A percentile compares a stretch with the other conserved stretches of the same genome.
Evolutionary conservation across 768 basidiomycete species (phyloP).

Genomic region (Coprinellus aureogranulatus): DNA sequence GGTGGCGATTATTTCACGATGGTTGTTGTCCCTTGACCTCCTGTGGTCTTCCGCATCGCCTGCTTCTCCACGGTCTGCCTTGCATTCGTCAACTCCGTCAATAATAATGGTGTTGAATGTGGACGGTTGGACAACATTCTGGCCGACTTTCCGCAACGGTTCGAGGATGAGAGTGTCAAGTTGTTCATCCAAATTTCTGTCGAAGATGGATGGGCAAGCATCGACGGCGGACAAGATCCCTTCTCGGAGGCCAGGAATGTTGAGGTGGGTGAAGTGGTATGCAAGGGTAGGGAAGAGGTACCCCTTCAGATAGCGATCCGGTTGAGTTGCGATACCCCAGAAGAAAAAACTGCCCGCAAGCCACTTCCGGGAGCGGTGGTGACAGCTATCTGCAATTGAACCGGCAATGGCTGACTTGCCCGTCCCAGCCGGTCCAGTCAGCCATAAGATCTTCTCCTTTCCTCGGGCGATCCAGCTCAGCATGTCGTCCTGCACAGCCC

Average conservation of each 20-base stretch:
- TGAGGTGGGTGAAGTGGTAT: too few species aligned
- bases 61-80: not conserved
- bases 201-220: too few species aligned
- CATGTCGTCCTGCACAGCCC: not conserved
- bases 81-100: not conserved
- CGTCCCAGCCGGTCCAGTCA: too few species aligned
- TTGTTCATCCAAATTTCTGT: too few species aligned
- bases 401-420: too few species aligned
- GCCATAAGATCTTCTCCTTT: not conserved
- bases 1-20: not conserved
- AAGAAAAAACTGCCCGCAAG: not conserved
- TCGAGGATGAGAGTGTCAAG: not conserved
- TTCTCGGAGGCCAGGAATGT: too few species aligned
- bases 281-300: not conserved
- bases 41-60: not conserved
- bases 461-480: not conserved
- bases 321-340: not conserved
- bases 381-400: too few species aligned
- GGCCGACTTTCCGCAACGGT: not conserved
- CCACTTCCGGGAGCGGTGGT: too few species aligned
- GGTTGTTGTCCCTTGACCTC: not conserved
- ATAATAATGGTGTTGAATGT: not conserved
- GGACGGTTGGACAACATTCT: not conserved
- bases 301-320: not conserved
- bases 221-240: too few species aligned